Evolutionary conservation across 2,329 filamentous ascomycete genomes (phyloP).

Genomic region (Sclerotiophoma versabilis): DNA sequence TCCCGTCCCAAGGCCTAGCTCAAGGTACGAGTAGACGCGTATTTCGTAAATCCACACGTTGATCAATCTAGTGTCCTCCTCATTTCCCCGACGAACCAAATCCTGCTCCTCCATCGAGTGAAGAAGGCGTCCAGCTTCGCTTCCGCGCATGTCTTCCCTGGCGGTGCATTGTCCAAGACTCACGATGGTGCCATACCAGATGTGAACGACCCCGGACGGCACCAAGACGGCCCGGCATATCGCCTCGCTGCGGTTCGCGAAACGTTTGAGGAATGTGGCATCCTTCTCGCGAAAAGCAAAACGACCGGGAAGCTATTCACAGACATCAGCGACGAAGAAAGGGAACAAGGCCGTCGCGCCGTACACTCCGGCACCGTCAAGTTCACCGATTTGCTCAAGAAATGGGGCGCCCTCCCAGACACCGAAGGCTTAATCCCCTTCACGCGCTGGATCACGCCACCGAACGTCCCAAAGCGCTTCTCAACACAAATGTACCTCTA

Average conservation of each 20-base stretch:
- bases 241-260: constrained; percentile 86
- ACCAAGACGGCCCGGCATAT: constrained; percentile 76
- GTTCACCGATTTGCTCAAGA: constrained; percentile 71
- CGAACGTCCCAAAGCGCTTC: constrained; percentile 75
- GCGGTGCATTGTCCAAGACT: constrained; percentile 78
- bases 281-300: constrained; percentile 71
- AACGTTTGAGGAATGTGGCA: constrained; percentile 94
- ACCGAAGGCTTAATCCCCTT: constrained; percentile 77
- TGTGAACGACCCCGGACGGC: constrained; percentile 61
- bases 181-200: constrained; percentile 73
- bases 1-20: constrained; percentile 66
- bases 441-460: constrained; percentile 90
- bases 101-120: constrained; percentile 87
- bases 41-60: background rate
- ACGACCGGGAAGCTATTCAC: constrained; percentile 63
- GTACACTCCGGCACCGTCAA: constrained; percentile 71
- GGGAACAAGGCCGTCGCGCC: constrained; percentile 69
- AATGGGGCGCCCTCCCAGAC: constrained; percentile 68
- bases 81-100: constrained; percentile 83
- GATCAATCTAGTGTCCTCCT: constrained; percentile 71
- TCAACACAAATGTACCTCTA: constrained; percentile 98
- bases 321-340: constrained; percentile 64
- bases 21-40: constrained; percentile 56
- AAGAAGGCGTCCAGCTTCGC: constrained; percentile 83
- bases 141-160: constrained; percentile 94